Evolutionary conservation across 768 basidiomycete genomes (phyloP), one percentile per base, ranked within the genome.

Genomic region (Punctularia strigosozonata): DNA sequence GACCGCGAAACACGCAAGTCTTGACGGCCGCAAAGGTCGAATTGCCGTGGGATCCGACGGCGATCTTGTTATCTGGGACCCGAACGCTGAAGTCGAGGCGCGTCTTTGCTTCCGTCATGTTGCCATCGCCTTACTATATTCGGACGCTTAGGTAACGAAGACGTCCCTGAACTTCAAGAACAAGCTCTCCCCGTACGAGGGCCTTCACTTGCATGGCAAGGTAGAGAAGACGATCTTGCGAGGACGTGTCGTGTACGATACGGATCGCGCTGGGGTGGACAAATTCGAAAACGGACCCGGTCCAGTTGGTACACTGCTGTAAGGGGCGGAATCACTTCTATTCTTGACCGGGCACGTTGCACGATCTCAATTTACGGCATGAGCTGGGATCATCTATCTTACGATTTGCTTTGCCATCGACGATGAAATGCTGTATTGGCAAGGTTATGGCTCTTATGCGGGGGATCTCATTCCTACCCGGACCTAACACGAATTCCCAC

Each of bases 131-230:
- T 25, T n/a, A 21, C 41, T 37, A 7, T 38, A 23, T 44, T 34
- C n/a, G 5, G 10, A 17, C 20, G 18, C 14, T 10, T 43, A 91
- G 88, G 82, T 91, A 18, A 78, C 77, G 20, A 72, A 72, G 51
- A 79, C 82, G 6, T 51, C 58, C 10, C 64, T 97, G 10, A 68
- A 78, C 38, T 97, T 94, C 71, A 95, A 89, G 67, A 97, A 98
- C 63, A 92, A 91, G 59, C 52, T 95, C 15, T 86, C 87, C 3
- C 86, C 94, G 2, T 98, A 92, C 55, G 73, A 85, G 47, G 91
- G 90, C 4, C 63, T 73, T 50, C 65, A 51, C 14, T 66, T 95
- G 31, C 62, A 49, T 13, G 94, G 94, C 0, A 62, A 63, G n/a
- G 85, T 91, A 25, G 63, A 74, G 43, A 65, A 79, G 57, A 89